Percentiles rank a stretch among this genome's conserved stretches.
Conservation (phyloP, 345 rosid species). For the Passiflora organensis region DNA sequence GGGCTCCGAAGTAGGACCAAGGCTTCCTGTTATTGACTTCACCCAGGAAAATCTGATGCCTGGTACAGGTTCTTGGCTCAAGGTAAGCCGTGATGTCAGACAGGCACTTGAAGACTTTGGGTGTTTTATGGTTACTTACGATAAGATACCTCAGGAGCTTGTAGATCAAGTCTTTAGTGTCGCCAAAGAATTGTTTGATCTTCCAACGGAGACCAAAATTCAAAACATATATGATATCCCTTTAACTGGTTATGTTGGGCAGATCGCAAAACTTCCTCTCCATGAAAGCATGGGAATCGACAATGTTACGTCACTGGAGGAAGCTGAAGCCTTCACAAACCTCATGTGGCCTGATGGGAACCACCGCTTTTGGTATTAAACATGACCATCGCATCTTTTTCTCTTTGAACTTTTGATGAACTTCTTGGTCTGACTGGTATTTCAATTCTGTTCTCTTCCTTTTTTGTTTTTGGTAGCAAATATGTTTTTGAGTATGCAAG, state of each 20-base stretch:
- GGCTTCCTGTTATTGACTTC: conserved; percentile 30
- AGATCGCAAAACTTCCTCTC: conserved; percentile 50
- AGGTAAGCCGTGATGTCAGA: conserved; percentile 32
- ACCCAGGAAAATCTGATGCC: conserved; percentile 27
- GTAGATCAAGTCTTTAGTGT: conserved; percentile 28
- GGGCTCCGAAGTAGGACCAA: conserved; percentile 12
- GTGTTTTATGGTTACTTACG: conserved; percentile 44
- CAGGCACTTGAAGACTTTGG: conserved; percentile 65
- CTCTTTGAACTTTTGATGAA: too few relatives aligned
- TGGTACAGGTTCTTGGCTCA: conserved; percentile 41
- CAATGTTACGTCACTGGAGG: conserved; percentile 37
- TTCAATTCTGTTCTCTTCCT: not conserved
- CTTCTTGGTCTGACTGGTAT: too few relatives aligned
- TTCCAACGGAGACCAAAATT: conserved; percentile 51
- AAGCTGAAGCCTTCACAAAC: conserved; percentile 39
- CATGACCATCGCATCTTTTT: too few relatives aligned
- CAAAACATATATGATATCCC: conserved; percentile 55
- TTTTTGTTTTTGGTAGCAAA: conserved; percentile 6
- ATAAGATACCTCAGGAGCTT: conserved; percentile 25
- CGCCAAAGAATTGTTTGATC: conserved; percentile 53
- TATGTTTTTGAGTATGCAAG: conserved; percentile 33
- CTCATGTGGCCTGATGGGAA: conserved; percentile 76
- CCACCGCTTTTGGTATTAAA: conserved; percentile 41
- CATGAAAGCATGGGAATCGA: conserved; percentile 78
- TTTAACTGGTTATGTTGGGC: conserved; percentile 57